These are phyloP conservation scores for Globisporangium alternatum DNA, from an alignment of 352 stramenopile species.

Conservation along the genomic window DNA sequence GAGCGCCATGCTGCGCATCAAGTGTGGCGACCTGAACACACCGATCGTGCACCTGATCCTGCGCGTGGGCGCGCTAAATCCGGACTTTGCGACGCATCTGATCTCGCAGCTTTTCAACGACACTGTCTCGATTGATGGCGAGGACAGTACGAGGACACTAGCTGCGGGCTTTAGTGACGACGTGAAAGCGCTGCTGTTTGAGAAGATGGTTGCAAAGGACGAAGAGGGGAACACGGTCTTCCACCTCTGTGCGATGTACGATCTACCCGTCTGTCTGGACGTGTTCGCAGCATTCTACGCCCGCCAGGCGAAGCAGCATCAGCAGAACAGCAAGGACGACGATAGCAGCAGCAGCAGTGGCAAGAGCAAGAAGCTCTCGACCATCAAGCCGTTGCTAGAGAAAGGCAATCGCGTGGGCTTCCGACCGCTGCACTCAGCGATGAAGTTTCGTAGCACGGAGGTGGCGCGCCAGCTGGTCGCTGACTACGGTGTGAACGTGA, in stretches of 20 bases:
- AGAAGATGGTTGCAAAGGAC: slow-evolving; percentile 50
- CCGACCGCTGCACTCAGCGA: slow-evolving; percentile 59
- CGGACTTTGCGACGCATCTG: slow-evolving; percentile 37
- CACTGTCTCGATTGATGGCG: not conserved
- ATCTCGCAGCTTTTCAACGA: slow-evolving; percentile 37
- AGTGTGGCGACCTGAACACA: slow-evolving; percentile 57
- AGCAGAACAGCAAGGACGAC: slow-evolving; percentile 14
- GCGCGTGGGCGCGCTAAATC: slow-evolving; percentile 58
- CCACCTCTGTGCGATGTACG: slow-evolving; percentile 69
- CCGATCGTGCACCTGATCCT: slow-evolving; percentile 71
- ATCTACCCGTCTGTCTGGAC: slow-evolving; percentile 47
- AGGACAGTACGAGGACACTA: not conserved
- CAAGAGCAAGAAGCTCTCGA: slow-evolving; percentile 17
- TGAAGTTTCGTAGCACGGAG: slow-evolving; percentile 51
- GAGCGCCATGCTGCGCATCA: slow-evolving; percentile 61
- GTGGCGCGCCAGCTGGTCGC: slow-evolving; percentile 31
- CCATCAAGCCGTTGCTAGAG: slow-evolving; percentile 41
- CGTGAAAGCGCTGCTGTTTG: slow-evolving; percentile 45
- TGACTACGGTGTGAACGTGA: slow-evolving; percentile 43
- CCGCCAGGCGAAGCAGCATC: slow-evolving; percentile 22
- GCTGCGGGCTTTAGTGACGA: slow-evolving; percentile 22
- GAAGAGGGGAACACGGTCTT: slow-evolving; percentile 81
- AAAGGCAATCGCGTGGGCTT: slow-evolving; percentile 63
- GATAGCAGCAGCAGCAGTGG: not conserved
- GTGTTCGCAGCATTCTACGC: slow-evolving; percentile 44